Conservation (phyloP, 352 stramenopile genomes). For the Globisporangium polare region DNA sequence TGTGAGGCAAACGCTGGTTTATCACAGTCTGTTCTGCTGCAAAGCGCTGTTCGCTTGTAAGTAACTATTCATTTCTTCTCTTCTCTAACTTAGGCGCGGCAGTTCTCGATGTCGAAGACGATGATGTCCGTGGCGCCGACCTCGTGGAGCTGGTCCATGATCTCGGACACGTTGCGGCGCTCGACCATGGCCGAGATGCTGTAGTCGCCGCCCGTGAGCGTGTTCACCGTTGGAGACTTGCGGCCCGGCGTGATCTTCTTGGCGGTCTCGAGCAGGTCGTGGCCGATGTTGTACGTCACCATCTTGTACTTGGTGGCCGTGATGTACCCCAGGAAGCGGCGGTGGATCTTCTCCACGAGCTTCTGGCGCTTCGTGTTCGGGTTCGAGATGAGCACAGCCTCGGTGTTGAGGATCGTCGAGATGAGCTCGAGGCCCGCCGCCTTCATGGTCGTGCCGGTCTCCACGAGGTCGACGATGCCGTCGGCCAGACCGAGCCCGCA, state of each 20-base stretch:
- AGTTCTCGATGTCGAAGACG: constrained; percentile 95
- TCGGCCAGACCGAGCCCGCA: constrained; percentile 97
- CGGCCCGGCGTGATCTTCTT: constrained; percentile 93
- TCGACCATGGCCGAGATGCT: constrained; percentile 92
- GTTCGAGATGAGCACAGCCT: constrained; percentile 93
- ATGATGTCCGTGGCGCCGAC: constrained; percentile 97
- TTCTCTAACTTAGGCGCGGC: constrained; percentile 59
- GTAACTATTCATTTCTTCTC: constrained; percentile 6
- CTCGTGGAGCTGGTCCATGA: constrained; percentile 96
- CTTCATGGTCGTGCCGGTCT: constrained; percentile 99
- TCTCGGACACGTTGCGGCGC: constrained; percentile 85
- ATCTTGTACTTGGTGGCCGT: constrained; percentile 97
- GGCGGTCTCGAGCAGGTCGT: constrained; percentile 84
- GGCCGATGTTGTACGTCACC: constrained; percentile 96
- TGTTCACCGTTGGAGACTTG: constrained; percentile 92
- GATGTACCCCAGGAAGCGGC: constrained; percentile 96
- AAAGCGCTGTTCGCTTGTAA: not conserved
- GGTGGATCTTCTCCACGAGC: constrained; percentile 80
- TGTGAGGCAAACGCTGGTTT: not conserved
- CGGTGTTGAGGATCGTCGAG: constrained; percentile 88
- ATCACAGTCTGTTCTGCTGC: not conserved
- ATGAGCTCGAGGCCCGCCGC: constrained; percentile 95
- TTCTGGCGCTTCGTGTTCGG: constrained; percentile 67
- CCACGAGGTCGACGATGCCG: constrained; percentile 98
- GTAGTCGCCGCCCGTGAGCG: constrained; percentile 80